Percentiles rank a stretch among this genome's conserved stretches.
Conservation (phyloP, 495 filamentous ascomycete species). For the Penicillium taxi region DNA sequence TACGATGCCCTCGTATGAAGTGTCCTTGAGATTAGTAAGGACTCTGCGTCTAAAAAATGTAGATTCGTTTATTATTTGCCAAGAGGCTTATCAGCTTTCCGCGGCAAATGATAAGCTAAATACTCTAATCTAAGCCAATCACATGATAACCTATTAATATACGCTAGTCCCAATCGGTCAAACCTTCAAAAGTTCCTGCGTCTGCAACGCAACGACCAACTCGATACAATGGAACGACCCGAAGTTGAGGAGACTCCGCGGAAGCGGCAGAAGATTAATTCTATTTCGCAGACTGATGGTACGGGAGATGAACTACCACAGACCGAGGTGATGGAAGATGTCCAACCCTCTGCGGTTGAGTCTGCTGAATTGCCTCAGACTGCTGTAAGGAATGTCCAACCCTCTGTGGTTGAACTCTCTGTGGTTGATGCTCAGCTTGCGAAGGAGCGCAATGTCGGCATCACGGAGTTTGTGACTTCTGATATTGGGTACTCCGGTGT, state of each 20-base stretch:
- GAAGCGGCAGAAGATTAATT: constrained; percentile 41
- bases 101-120: no score
- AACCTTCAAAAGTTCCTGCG: constrained; percentile 18
- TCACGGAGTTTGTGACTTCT: constrained; percentile 46
- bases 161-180: constrained; percentile 19
- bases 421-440: constrained; percentile 27
- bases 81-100: no score
- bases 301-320: no score
- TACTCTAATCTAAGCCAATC: no score
- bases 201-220: constrained; percentile 2
- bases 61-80: no score
- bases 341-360: constrained; percentile 14
- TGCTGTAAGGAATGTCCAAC: no score
- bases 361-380: constrained; percentile 7
- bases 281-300: no score
- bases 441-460: constrained; percentile 48
- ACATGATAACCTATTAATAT: no score
- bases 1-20: no score
- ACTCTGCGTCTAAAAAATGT: no score
- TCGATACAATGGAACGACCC: constrained; percentile 29
- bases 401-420: constrained; percentile 4
- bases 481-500: constrained; percentile 47
- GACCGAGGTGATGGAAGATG: no score
- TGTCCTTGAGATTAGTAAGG: no score
- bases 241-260: constrained; percentile 36